Conservation (phyloP, 805 yeast species). For the Wickerhamiella sergipiensis region DNA sequence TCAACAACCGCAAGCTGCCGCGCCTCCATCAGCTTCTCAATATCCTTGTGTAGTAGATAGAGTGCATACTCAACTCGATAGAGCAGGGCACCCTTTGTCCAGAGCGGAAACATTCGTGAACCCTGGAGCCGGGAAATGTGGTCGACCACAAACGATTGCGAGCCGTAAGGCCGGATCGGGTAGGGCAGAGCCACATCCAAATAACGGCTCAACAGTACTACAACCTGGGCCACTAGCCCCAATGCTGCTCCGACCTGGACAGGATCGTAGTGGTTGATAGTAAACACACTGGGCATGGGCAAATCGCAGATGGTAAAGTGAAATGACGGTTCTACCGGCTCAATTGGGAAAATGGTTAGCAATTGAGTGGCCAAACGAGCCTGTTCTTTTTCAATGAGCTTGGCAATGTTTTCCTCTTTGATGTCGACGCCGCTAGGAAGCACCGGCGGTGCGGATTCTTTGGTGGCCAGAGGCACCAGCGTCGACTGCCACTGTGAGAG, state of each 20-base stretch:
- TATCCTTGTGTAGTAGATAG: constrained; percentile 32
- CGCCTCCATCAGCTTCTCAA: constrained; percentile 32
- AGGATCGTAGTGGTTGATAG: constrained; percentile 23
- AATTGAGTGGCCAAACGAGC: constrained; percentile 21
- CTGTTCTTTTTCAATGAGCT: constrained; percentile 4
- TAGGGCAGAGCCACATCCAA: constrained; percentile 35
- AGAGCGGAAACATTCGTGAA: constrained; percentile 33
- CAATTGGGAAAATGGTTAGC: constrained; percentile 23
- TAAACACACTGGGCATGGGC: constrained; percentile 21
- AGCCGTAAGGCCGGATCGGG: constrained; percentile 36
- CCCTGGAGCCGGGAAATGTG: constrained; percentile 32
- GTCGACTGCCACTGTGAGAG: background rate
- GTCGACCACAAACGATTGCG: constrained; percentile 35
- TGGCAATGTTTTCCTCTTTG: background rate
- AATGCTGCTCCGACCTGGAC: constrained; percentile 35
- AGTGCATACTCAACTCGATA: constrained; percentile 39
- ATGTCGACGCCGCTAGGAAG: background rate
- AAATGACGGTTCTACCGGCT: constrained; percentile 15
- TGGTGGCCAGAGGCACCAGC: background rate
- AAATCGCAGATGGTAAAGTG: constrained; percentile 26
- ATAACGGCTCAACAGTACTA: constrained; percentile 29
- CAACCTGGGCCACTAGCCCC: constrained; percentile 34
- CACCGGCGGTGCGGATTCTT: background rate
- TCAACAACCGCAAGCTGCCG: constrained; percentile 24
- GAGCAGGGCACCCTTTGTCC: constrained; percentile 32